These are phyloP conservation scores for Solanum appendiculatum DNA, from an alignment of 257 asterid genomes.

Conservation along the genomic window DNA sequence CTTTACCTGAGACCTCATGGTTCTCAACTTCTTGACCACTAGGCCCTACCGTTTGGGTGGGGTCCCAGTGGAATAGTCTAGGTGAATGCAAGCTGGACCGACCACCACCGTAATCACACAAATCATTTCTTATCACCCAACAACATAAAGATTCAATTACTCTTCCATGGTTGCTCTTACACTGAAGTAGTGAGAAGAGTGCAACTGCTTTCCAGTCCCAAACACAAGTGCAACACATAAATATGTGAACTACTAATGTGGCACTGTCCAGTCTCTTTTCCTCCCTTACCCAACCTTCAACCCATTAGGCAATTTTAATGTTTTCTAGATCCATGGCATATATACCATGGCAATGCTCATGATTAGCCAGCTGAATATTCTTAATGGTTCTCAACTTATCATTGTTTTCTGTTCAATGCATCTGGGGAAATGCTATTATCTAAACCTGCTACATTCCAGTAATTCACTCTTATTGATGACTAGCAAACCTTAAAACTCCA, in stretches of 20 bases:
- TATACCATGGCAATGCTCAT: not conserved
- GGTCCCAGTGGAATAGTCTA: not conserved
- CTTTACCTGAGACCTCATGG: not conserved
- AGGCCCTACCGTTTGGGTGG: not conserved
- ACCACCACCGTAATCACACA: not conserved
- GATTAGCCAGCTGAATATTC: not conserved
- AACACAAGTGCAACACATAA: not conserved
- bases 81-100: not conserved
- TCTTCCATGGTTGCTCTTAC: not conserved
- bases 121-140: not conserved
- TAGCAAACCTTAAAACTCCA: not conserved
- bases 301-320: not conserved
- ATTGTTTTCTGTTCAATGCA: not conserved
- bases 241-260: not conserved
- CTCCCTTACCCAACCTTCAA: not conserved
- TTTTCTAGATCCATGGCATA: not conserved
- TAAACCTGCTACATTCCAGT: not conserved
- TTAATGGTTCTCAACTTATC: not conserved
- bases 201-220: not conserved
- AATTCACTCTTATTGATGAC: not conserved
- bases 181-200: not conserved
- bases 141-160: not conserved
- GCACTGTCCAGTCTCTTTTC: not conserved
- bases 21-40: not conserved
- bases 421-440: not conserved